These are phyloP conservation scores for Penstemon eatonii DNA, from an alignment of 257 asterid genomes.

Conservation along the genomic window DNA sequence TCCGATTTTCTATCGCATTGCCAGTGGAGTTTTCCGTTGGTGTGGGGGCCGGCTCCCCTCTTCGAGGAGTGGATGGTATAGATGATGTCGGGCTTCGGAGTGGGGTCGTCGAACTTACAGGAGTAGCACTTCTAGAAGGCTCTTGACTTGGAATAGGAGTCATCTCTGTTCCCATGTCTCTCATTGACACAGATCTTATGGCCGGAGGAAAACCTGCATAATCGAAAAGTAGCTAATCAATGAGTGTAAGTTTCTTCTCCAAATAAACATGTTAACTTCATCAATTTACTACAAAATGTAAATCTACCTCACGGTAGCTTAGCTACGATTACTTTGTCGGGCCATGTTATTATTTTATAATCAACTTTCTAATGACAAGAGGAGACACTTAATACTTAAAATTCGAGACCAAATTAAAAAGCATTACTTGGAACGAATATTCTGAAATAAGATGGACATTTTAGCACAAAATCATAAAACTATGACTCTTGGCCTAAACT, in stretches of 20 bases:
- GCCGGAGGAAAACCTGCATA: slow-evolving; percentile 51
- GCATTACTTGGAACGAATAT: no score
- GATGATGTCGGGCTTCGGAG: slow-evolving; percentile 89
- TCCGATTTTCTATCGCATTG: slow-evolving; percentile 42
- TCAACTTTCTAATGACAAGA: no score
- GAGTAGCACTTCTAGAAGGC: slow-evolving; percentile 92
- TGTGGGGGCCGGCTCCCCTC: slow-evolving; percentile 70
- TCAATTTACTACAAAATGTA: not conserved
- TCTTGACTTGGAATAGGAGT: slow-evolving; percentile 98
- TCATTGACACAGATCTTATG: slow-evolving; percentile 92
- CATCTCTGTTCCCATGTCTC: slow-evolving; percentile 99
- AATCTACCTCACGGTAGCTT: no score
- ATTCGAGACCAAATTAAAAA: no score
- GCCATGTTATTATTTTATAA: no score
- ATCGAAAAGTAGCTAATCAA: slow-evolving; percentile 1
- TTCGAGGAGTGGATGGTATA: slow-evolving; percentile 84
- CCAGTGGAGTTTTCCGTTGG: slow-evolving; percentile 42
- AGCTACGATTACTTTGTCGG: no score
- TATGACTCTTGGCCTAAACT: no score
- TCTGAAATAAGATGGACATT: no score
- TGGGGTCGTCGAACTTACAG: slow-evolving; percentile 81
- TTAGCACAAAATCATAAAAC: no score
- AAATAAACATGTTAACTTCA: not conserved
- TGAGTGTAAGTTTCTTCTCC: not conserved
- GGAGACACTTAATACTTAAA: no score